Conservation (phyloP, 768 basidiomycete genomes). For the Russula griseocarnosa region DNA sequence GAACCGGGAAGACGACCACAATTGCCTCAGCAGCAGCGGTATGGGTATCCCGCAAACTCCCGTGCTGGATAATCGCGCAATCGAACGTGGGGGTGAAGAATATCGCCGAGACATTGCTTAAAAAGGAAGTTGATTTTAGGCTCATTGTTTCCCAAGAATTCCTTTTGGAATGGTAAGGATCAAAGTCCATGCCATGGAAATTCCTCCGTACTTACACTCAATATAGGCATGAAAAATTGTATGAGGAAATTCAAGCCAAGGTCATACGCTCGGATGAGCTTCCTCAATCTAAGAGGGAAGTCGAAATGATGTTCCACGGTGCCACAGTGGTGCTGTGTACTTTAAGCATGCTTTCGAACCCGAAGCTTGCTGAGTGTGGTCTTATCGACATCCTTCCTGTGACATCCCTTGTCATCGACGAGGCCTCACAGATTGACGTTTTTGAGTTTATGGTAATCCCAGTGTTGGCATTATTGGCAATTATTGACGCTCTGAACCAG, state of each 20-base stretch:
- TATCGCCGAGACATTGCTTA: conserved; percentile 66
- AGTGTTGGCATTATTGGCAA: background rate
- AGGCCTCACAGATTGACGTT: conserved; percentile 50
- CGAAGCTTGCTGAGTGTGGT: conserved; percentile 35
- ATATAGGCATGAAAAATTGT: conserved; percentile 52
- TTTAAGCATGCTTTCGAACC: conserved; percentile 49
- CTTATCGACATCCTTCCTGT: conserved; percentile 41
- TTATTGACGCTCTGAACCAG: conserved; percentile 32
- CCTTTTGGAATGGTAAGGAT: conserved; percentile 32
- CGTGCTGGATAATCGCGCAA: conserved; percentile 71
- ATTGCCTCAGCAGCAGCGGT: conserved; percentile 16
- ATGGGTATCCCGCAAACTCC: conserved; percentile 3
- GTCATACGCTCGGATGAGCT: conserved; percentile 43
- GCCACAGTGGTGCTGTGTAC: conserved; percentile 45
- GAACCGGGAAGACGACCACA: conserved; percentile 27
- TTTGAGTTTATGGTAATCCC: conserved; percentile 46
- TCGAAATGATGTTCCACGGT: conserved; percentile 33
- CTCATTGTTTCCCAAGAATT: conserved; percentile 40
- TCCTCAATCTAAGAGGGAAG: conserved; percentile 29
- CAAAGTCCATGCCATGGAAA: background rate
- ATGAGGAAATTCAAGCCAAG: conserved; percentile 36
- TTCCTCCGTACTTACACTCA: too few species aligned
- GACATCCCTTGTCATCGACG: conserved; percentile 50
- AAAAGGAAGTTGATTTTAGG: conserved; percentile 55
- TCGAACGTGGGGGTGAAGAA: conserved; percentile 85